Percentiles rank a stretch among this genome's conserved stretches.
These are phyloP conservation scores for Deinandra increscens DNA, from an alignment of 129 eudicot species.

Conservation along the genomic window DNA sequence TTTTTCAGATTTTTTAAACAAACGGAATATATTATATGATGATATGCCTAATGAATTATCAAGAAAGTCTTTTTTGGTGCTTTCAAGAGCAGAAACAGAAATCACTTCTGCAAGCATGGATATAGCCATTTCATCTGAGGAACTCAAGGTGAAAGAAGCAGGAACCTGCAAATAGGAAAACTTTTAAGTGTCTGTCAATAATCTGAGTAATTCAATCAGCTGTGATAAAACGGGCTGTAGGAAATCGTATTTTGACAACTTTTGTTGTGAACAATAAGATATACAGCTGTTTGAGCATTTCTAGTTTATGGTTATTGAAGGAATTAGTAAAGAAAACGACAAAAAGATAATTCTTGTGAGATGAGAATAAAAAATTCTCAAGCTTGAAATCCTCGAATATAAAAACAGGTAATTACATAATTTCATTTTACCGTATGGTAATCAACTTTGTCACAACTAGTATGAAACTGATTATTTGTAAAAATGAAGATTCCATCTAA, in stretches of 20 bases:
- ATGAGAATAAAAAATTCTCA: neutral
- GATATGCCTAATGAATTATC: conserved; percentile 40
- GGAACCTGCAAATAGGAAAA: conserved; percentile 59
- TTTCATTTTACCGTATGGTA: neutral
- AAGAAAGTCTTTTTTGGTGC: conserved; percentile 47
- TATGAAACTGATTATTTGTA: conserved; percentile 4
- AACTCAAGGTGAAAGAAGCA: conserved; percentile 60
- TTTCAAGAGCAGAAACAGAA: conserved; percentile 61
- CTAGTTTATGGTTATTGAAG: neutral
- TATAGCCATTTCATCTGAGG: conserved; percentile 62
- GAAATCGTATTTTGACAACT: neutral
- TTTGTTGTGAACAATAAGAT: neutral
- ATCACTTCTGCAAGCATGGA: conserved; percentile 77
- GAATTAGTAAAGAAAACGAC: neutral
- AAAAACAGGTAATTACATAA: neutral
- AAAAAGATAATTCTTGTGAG: neutral
- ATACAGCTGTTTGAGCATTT: neutral
- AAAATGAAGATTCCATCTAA: conserved; percentile 28
- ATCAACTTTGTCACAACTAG: neutral
- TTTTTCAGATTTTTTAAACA: conserved; percentile 48
- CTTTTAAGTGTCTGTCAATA: neutral
- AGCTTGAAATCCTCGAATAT: neutral
- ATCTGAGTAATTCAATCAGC: neutral
- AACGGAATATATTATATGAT: conserved; percentile 34
- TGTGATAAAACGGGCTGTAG: neutral